Evolutionary conservation across 495 filamentous ascomycete species (phyloP).

Genomic region (Tuber brumale): DNA sequence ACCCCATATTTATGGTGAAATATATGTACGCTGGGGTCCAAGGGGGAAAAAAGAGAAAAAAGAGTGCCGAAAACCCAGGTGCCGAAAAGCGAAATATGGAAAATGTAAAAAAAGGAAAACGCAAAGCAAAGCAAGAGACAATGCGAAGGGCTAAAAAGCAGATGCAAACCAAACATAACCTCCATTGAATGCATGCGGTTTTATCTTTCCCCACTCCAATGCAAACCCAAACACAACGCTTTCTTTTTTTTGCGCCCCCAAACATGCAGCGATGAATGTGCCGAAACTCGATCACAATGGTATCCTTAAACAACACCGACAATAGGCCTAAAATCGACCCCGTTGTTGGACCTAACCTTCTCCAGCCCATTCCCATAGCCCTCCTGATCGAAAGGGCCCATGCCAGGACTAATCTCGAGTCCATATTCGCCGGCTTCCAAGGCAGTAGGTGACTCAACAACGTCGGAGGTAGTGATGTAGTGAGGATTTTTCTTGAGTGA

Average conservation of each 20-base stretch:
- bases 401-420: conserved; percentile 12
- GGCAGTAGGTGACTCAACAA: conserved; percentile 18
- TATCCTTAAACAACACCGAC: conserved; percentile 28
- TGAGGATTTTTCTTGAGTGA: background rate
- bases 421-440: conserved; percentile 11
- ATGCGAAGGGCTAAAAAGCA: conserved; percentile 8
- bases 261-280: conserved; percentile 5
- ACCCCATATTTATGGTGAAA: conserved; percentile 18
- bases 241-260: background rate
- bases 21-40: conserved; percentile 26
- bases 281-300: conserved; percentile 3
- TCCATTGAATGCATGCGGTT: conserved; percentile 12
- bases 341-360: conserved; percentile 4
- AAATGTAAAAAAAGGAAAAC: conserved; percentile 10
- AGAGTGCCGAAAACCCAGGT: conserved; percentile 16
- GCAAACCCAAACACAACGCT: conserved; percentile 13
- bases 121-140: conserved; percentile 1
- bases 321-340: conserved; percentile 29
- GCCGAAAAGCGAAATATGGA: conserved; percentile 18
- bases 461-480: conserved; percentile 7
- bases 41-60: conserved; percentile 8
- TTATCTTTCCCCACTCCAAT: conserved; percentile 16
- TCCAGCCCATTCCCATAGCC: conserved; percentile 25
- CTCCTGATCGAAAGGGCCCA: background rate
- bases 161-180: conserved; percentile 23